Conservation (phyloP, 768 basidiomycete species). For the Suillus occidentalis region DNA sequence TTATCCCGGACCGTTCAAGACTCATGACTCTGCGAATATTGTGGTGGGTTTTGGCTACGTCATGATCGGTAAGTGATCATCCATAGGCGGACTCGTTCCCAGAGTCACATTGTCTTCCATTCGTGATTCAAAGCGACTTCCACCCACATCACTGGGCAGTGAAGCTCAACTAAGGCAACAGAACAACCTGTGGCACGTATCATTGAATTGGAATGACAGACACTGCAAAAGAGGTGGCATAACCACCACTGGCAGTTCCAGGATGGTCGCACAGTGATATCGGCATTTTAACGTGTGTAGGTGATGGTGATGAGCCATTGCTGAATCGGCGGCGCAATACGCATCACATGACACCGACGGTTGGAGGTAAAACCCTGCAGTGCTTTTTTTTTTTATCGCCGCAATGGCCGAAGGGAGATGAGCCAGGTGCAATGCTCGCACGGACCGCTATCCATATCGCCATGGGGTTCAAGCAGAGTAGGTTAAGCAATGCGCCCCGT, state of each 20-base stretch:
- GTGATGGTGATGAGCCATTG: neutral
- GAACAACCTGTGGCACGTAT: neutral
- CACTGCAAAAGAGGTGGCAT: neutral
- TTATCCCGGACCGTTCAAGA: neutral
- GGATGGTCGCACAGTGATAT: neutral
- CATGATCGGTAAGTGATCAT: neutral
- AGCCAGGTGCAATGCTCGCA: neutral
- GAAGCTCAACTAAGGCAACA: neutral
- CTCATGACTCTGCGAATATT: neutral
- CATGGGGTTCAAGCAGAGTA: neutral
- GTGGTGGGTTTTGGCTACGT: neutral
- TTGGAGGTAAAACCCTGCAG: neutral
- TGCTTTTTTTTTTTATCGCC: constrained; percentile 5
- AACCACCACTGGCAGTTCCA: neutral
- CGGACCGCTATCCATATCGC: neutral
- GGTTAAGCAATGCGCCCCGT: neutral
- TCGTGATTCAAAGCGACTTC: neutral
- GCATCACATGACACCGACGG: neutral
- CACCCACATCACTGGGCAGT: neutral
- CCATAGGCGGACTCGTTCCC: neutral
- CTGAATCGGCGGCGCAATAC: neutral
- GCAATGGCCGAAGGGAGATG: neutral
- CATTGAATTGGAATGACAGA: constrained; percentile 1
- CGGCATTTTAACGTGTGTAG: neutral
- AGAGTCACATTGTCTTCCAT: neutral